Conservation (phyloP, 768 basidiomycete genomes). For the Russula dissimulans region DNA sequence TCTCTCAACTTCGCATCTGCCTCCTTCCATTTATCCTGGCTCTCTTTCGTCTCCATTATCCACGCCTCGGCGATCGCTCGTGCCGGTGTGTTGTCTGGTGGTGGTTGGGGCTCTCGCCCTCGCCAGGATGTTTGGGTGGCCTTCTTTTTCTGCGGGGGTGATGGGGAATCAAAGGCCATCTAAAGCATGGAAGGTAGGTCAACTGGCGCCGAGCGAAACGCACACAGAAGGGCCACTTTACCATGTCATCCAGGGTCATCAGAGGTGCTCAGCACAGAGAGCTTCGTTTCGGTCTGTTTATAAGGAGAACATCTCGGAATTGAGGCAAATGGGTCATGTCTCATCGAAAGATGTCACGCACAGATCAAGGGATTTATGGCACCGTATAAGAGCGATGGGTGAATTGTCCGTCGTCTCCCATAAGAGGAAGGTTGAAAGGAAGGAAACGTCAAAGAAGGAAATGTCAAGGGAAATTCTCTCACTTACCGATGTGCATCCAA, state of each 20-base stretch:
- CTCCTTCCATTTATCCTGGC: constrained; percentile 50
- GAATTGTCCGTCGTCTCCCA: constrained; percentile 19
- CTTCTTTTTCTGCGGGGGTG: constrained; percentile 18
- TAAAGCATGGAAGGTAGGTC: neutral
- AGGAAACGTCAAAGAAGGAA: constrained; percentile 20
- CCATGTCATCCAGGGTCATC: constrained; percentile 15
- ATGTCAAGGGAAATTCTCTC: constrained; percentile 20
- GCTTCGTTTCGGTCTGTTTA: constrained; percentile 17
- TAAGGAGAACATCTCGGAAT: constrained; percentile 16
- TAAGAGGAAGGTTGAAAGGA: constrained; percentile 21
- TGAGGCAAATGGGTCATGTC: constrained; percentile 18
- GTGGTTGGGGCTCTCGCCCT: constrained; percentile 7
- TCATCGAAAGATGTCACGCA: constrained; percentile 20
- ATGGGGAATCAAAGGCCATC: constrained; percentile 22
- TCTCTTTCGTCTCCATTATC: constrained; percentile 52
- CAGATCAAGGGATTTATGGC: constrained; percentile 22
- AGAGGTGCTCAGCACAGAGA: constrained; percentile 4
- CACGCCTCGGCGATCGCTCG: constrained; percentile 63
- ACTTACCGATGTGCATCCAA: constrained; percentile 19
- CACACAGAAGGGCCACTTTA: constrained; percentile 3
- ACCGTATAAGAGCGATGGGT: constrained; percentile 17
- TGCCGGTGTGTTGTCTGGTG: constrained; percentile 35
- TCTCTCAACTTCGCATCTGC: constrained; percentile 40
- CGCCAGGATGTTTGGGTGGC: constrained; percentile 13
- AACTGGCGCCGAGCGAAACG: neutral